Evolutionary conservation across 805 yeast species (phyloP).

Genomic region (Wickerhamomyces queroliae): DNA sequence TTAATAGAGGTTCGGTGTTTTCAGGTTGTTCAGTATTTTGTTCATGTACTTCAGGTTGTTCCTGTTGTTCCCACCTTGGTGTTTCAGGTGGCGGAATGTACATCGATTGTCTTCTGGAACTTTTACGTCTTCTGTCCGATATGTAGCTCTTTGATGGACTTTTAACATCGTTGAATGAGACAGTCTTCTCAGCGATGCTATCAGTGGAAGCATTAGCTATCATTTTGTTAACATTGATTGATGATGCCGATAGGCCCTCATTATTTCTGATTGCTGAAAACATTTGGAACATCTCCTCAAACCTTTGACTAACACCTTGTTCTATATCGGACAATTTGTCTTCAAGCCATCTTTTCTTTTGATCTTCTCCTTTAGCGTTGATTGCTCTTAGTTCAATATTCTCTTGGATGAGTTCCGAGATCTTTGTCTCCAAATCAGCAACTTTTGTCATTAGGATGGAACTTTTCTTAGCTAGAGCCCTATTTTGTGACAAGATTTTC

Average conservation of each 20-base stretch:
- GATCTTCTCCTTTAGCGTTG: slow-evolving; percentile 23
- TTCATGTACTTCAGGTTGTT: too few relatives aligned
- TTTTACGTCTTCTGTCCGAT: slow-evolving; percentile 29
- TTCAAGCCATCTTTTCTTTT: slow-evolving; percentile 29
- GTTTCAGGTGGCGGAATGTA: slow-evolving; percentile 25
- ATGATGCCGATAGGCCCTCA: slow-evolving; percentile 30
- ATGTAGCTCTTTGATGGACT: slow-evolving; percentile 17
- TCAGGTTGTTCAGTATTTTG: not conserved
- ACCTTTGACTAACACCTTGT: slow-evolving; percentile 30
- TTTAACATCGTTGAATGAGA: slow-evolving; percentile 19
- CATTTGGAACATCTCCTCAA: slow-evolving; percentile 39
- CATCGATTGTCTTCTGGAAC: slow-evolving; percentile 35
- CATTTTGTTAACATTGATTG: slow-evolving; percentile 4
- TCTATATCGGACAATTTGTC: slow-evolving; percentile 35
- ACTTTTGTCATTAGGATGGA: slow-evolving; percentile 46
- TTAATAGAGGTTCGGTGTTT: not conserved
- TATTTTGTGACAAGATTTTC: slow-evolving; percentile 35
- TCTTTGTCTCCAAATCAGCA: slow-evolving; percentile 44
- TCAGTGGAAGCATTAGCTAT: slow-evolving; percentile 5
- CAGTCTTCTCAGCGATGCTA: slow-evolving; percentile 16
- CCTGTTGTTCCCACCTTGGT: slow-evolving; percentile 2
- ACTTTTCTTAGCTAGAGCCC: slow-evolving; percentile 54
- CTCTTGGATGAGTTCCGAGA: slow-evolving; percentile 44
- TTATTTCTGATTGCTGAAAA: slow-evolving; percentile 34
- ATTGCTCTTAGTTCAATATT: slow-evolving; percentile 38